Conservation (phyloP, 352 stramenopile genomes). For the Pythium brachiatum region DNA sequence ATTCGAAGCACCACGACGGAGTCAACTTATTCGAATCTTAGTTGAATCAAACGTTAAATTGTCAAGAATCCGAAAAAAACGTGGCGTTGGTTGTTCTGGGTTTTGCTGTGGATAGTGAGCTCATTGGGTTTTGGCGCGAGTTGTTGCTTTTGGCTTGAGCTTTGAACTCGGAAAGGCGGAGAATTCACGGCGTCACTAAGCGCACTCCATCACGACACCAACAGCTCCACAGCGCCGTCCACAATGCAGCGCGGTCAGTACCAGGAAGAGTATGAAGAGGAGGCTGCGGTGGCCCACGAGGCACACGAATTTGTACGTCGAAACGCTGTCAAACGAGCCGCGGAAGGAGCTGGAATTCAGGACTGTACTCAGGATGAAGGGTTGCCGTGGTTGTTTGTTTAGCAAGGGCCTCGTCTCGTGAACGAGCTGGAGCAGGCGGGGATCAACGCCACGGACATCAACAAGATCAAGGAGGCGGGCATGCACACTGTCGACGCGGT, state of each 20-base stretch:
- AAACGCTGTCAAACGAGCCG: neutral
- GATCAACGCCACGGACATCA: slow-evolving; percentile 96
- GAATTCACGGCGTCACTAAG: slow-evolving; percentile 4
- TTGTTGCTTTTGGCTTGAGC: neutral
- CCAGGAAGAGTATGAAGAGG: slow-evolving; percentile 43
- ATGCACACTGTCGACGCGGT: slow-evolving; percentile 98
- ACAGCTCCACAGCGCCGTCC: slow-evolving; percentile 1
- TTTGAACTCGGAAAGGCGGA: slow-evolving; percentile 27
- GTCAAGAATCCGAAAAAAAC: neutral
- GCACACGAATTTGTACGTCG: slow-evolving; percentile 39
- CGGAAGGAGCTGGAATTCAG: neutral
- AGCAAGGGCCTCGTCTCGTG: slow-evolving; percentile 83
- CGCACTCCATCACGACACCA: neutral
- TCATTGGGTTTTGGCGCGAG: slow-evolving; percentile 21
- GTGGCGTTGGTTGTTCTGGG: slow-evolving; percentile 1
- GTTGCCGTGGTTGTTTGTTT: neutral
- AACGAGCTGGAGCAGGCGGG: slow-evolving; percentile 94
- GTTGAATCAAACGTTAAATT: slow-evolving; percentile 24
- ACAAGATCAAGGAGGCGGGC: slow-evolving; percentile 97
- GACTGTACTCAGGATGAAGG: too few species aligned
- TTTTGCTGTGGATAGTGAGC: slow-evolving; percentile 8
- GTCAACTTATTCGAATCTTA: slow-evolving; percentile 5
- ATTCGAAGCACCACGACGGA: slow-evolving; percentile 3
- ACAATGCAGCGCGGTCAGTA: slow-evolving; percentile 37
- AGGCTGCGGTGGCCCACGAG: slow-evolving; percentile 33